Evolutionary conservation across 352 stramenopile species (phyloP), one percentile per base, ranked within the genome.

Genomic region (Phytopythium cucurbitacearum): DNA sequence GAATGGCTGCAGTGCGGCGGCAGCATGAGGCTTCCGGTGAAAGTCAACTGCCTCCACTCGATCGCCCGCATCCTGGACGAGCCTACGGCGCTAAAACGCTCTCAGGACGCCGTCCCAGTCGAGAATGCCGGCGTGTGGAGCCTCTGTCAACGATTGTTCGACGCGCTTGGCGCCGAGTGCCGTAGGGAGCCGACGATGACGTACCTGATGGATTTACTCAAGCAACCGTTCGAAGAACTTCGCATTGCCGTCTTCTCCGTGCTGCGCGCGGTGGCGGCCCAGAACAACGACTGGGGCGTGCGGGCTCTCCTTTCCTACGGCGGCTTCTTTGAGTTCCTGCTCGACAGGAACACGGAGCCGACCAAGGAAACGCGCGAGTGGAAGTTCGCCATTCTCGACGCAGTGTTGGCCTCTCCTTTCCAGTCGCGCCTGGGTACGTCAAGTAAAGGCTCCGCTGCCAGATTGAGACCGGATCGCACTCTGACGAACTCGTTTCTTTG

Each of bases 361-460:
- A 92, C 75, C 28, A 95, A 94, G 48, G 69, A 87, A 48, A 88
- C 80, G 28, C 77, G 83, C 57, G 85, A 95, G 65, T 95, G 85
- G 85, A 95, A 95, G 60, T 95, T 95, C 60, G 80, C 85, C 7
- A 65, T 95, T 49, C 69, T 90, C n/a, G 85, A 94, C 41, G 77
- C 80, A 21, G 51, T 93, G 8, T 16, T 93, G 11, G 76, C 68
- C 9, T 93, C 82, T n/a, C 77, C 69, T 11, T 91, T 86, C 50
- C 60, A 73, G 51, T 48, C 63, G 34, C 59, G 74, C n/a, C 57
- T 94, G 21, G 76, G 78, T 87, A 59, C 58, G 76, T 69, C 21
- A 12, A 6, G 40, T 46, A 34, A 46, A 52, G 34, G 40, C 28
- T 40, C 28, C 41, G 21, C 40, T 28, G 4, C 11, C 34, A 46